Base-by-base conservation (phyloP, 805 yeast species). In the Hermanozyma aechmeae region DNA sequence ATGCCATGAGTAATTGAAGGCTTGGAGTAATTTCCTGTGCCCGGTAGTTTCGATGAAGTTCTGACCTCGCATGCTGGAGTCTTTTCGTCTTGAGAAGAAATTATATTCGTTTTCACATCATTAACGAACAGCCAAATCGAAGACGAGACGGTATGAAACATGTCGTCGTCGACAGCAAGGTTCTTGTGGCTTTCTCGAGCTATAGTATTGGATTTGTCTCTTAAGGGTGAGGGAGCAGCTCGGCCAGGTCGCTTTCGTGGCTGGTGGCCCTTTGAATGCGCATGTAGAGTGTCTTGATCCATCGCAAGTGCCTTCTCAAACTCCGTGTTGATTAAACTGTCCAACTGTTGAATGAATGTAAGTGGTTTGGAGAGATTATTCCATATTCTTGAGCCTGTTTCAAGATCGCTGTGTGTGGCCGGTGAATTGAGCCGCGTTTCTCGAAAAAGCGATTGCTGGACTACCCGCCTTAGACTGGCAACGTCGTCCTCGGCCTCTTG, bases 271-370 rank as follows among this genome's bases (percentile, higher is more conserved):
- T n/a, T n/a, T n/a, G n/a, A n/a, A n/a, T n/a, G n/a, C n/a, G n/a
- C n/a, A n/a, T n/a, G n/a, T n/a, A n/a, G n/a, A n/a, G n/a, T n/a
- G n/a, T n/a, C n/a, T n/a, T n/a, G n/a, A n/a, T n/a, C n/a, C n/a
- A n/a, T n/a, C n/a, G n/a, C n/a, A n/a, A n/a, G n/a, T n/a, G n/a
- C n/a, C 20, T 67, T 73, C 39, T 78, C 86, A 32, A 79, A 59
- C 46, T 79, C 86, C 33, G 65, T 69, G 44, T 74, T 83, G 18
- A 79, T 56, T 50, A 76, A 58, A 30, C 69, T 73, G 47, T 79
- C 89, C 43, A 79, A 68, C 37, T 76, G 83, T 40, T 76, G 83
- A 26, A 79, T 61, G 29, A 77, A 58, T 26, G 63, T 69, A 25
- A 79, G 56, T 1, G 85, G 80, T 40, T 69, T 75, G 3, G 73